These are phyloP conservation scores for Kluyveromyces marxianus DNA, from an alignment of 1,139 yeast genomes.

Conservation along the genomic window DNA sequence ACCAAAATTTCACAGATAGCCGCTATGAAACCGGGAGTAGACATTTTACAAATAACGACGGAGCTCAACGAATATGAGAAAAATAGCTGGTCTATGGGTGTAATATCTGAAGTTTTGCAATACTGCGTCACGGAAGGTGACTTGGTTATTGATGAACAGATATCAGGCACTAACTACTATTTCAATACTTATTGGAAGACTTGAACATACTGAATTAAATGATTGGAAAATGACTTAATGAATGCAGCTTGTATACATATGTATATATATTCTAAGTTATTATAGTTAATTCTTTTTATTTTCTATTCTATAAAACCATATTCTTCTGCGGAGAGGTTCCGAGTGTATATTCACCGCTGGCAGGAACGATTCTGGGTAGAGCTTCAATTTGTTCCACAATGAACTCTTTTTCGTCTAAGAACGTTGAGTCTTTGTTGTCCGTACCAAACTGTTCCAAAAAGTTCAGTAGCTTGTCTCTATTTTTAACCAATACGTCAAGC, in stretches of 20 bases:
- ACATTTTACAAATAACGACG: conserved; percentile 25
- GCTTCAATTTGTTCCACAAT: conserved; percentile 67
- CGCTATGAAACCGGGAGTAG: conserved; percentile 24
- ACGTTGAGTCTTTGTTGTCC: conserved; percentile 53
- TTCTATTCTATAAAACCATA: conserved; percentile 1
- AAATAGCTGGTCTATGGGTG: conserved; percentile 61
- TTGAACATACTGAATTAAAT: background rate
- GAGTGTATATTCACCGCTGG: conserved; percentile 17
- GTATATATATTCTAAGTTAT: background rate
- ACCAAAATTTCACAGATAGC: conserved; percentile 28
- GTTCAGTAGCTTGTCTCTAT: conserved; percentile 64
- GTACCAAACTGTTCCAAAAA: conserved; percentile 63
- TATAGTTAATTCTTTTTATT: too few relatives aligned
- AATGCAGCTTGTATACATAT: background rate
- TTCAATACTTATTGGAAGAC: conserved; percentile 19
- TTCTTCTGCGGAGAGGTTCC: conserved; percentile 12
- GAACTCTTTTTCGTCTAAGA: conserved; percentile 75
- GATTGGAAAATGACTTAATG: background rate
- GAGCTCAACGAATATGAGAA: conserved; percentile 30
- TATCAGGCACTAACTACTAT: conserved; percentile 28
- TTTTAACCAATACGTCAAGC: conserved; percentile 72
- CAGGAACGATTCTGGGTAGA: conserved; percentile 45
- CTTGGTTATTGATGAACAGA: conserved; percentile 54
- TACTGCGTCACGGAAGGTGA: conserved; percentile 50
- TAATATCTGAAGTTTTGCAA: conserved; percentile 62